Base-by-base conservation (phyloP, 2,329 filamentous ascomycete genomes). In the Paramyrothecium roridum region DNA sequence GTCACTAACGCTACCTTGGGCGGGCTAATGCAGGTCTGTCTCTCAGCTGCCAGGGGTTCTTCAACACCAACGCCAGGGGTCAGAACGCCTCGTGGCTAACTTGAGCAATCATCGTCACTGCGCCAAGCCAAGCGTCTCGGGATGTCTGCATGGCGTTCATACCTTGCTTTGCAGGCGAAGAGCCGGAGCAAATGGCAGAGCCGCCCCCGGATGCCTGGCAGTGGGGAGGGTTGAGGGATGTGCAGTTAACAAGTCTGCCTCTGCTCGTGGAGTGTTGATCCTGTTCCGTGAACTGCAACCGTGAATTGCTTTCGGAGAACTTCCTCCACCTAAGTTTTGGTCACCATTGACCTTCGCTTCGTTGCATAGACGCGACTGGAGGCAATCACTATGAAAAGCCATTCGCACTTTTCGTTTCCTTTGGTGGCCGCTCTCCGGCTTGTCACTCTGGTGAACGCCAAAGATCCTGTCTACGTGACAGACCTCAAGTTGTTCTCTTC, bases 401-500 rank as follows among this genome's bases (percentile, higher is more conserved):
- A 62, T 60, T 61, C 62, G 55, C 56, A 61, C 54, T 40, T 55
- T 48, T 48, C 63, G 33, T 57, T 26, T 19, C 30, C 50, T 10
- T 49, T 48, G 20, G 52, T 63, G 46, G 50, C 53, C 21, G 33
- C 51, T 10, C 4, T 30, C 43, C 48, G 57, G 48, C 50, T 55
- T 20, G 8, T 52, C 17, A 26, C 48, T 3, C 22, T 47, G 3
- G 23, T 40, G 12, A 20, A 23, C 26, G 61, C 60, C 19, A 56
- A 57, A 20, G 63, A 67, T 22, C 58, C 76, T n/a, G 71, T 71
- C 23, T 78, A 78, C 54, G 71, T 79, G 58, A 78, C 76, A 0
- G 77, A 79, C 48, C 67, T 80, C 2, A 59, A 67, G 8, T 70
- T 78, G 46, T 80, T 67, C 59, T 72, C 72, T 13, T 61, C 70